These are phyloP conservation scores for Colletotrichum tamarilloi DNA, from an alignment of 2,329 filamentous ascomycete genomes.

Conservation along the genomic window DNA sequence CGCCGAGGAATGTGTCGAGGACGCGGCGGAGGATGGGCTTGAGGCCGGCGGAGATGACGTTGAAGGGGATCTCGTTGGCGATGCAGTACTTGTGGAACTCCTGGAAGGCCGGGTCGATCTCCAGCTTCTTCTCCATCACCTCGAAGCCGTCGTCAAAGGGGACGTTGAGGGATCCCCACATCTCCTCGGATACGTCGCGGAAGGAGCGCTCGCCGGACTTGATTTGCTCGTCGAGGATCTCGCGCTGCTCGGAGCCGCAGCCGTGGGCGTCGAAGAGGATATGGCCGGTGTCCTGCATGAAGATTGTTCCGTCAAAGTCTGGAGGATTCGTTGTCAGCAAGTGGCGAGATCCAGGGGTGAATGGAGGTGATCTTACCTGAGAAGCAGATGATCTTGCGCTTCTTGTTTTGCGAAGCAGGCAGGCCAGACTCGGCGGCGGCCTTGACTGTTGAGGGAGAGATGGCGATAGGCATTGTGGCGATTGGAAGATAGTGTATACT, in stretches of 20 bases:
- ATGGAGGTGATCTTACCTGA: conserved; percentile 54
- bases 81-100: conserved; percentile 74
- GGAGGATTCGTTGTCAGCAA: conserved; percentile 33
- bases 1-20: conserved; percentile 73
- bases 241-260: conserved; percentile 66
- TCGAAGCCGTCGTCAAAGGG: conserved; percentile 76
- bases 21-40: conserved; percentile 72
- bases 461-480: conserved; percentile 52
- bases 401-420: conserved; percentile 48
- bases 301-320: conserved; percentile 80
- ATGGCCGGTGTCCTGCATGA: conserved; percentile 78
- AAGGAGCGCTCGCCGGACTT: conserved; percentile 74
- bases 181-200: conserved; percentile 77
- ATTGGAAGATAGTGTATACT: neutral
- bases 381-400: conserved; percentile 69
- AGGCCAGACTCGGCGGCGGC: conserved; percentile 36
- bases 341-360: neutral
- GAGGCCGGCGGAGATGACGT: conserved; percentile 75
- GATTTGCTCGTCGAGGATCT: conserved; percentile 71
- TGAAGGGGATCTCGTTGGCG: conserved; percentile 72
- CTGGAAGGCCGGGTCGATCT: conserved; percentile 73
- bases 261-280: conserved; percentile 75
- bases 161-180: conserved; percentile 75
- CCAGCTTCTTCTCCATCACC: conserved; percentile 69
- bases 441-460: conserved; percentile 48